Base-by-base conservation (phyloP, 108 stramenopile species). In the Cyclostephanos tholiformis region DNA sequence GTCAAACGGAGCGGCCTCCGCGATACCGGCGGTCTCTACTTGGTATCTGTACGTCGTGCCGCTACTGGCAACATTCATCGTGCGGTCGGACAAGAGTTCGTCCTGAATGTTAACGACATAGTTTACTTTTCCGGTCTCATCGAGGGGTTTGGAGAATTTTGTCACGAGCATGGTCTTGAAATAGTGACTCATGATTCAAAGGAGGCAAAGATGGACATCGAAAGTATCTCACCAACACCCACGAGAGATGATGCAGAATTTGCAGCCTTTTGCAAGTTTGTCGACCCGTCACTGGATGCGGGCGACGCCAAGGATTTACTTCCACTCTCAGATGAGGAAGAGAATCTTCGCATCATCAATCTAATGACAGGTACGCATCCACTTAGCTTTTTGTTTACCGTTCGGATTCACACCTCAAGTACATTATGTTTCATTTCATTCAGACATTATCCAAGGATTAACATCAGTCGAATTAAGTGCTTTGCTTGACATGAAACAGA, bases 21-120 rank as follows among this genome's bases (percentile, higher is more conserved):
- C 58, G 85, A 90, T 67, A 87, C 89, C 23, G 86, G 88, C 49
- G 92, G 89, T 17, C 75, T 93, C 38, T 93, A 80, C 60, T 72
- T 93, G 43, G 87, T 87, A n/a, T 80, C 76, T 65, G 92, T 93
- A 32, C 88, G 87, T 75, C 82, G 89, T 59, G 78, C 82, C 11
- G 84, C 86, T 25, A 88, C 90, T 12, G 90, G 90, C 23, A 89
- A 87, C 63, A 71, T 89, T 19, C 85, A 89, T 83, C 82, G 88
- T 38, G 92, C 92, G 23, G 92, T 93, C 9, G 86, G 89, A n/a
- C 85, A 86, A 67, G 89, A 93, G 6, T 90, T 93, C 65, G 88
- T 90, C 17, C 67, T 93, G 39, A 84, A 88, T 70, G 89, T 78
- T 4, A 87, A 87, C 50, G 92, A 93, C 76, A 71, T 85, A 48